Evolutionary conservation across 495 filamentous ascomycete genomes (phyloP).

Genomic region (Aspergillus leporis): DNA sequence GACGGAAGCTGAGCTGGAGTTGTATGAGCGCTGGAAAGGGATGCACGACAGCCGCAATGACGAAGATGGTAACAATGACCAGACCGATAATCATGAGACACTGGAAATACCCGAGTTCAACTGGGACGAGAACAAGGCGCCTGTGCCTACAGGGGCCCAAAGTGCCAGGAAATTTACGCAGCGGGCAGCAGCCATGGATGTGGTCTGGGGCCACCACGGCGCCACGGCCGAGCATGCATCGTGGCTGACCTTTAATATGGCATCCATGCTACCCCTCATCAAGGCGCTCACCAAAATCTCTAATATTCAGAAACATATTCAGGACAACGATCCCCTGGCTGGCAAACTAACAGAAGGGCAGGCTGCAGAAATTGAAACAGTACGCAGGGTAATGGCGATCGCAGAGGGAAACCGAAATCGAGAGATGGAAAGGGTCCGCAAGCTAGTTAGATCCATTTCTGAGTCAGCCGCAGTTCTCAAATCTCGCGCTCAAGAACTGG

Average conservation of each 20-base stretch:
- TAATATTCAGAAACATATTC: constrained; percentile 18
- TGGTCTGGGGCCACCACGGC: constrained; percentile 25
- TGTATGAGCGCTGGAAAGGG: constrained; percentile 28
- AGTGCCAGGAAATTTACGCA: constrained; percentile 24
- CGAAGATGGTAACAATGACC: not conserved
- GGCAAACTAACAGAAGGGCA: constrained; percentile 20
- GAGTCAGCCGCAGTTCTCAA: constrained; percentile 20
- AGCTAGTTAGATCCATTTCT: constrained; percentile 16
- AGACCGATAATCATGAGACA: not conserved
- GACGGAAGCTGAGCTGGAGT: constrained; percentile 15
- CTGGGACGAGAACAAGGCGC: constrained; percentile 21
- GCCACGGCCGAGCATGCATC: constrained; percentile 30
- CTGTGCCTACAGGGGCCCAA: constrained; percentile 15
- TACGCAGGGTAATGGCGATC: constrained; percentile 18
- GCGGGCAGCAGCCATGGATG: constrained; percentile 33
- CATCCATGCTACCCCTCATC: constrained; percentile 20
- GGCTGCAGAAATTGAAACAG: constrained; percentile 25
- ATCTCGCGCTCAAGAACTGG: constrained; percentile 16
- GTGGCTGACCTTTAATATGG: constrained; percentile 27
- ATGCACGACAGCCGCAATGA: not conserved
- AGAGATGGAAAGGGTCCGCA: constrained; percentile 23
- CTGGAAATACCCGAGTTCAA: constrained; percentile 20
- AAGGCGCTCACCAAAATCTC: constrained; percentile 27
- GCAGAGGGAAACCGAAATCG: constrained; percentile 25
- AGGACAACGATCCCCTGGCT: constrained; percentile 6